Evolutionary conservation across 2,329 filamentous ascomycete species (phyloP).

Genomic region (Lecanicillium sp.): DNA sequence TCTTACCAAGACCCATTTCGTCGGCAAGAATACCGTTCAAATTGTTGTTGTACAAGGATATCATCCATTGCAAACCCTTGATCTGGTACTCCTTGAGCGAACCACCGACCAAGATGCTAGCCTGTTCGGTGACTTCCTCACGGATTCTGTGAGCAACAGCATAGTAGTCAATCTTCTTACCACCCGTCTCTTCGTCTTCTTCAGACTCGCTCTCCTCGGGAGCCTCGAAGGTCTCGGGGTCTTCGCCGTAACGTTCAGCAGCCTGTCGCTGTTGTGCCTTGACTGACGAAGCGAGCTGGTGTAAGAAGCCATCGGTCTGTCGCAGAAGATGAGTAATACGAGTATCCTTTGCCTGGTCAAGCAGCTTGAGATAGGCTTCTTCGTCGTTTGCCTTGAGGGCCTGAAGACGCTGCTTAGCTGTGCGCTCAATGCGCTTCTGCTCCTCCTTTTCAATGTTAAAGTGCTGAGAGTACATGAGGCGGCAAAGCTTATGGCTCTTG

Average conservation of each 20-base stretch:
- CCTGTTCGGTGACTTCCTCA: slow-evolving; percentile 81
- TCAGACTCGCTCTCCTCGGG: slow-evolving; percentile 58
- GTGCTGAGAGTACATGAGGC: slow-evolving; percentile 82
- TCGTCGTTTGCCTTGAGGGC: slow-evolving; percentile 98
- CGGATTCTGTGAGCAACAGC: slow-evolving; percentile 93
- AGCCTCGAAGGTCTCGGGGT: slow-evolving; percentile 33
- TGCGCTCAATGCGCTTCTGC: slow-evolving; percentile 95
- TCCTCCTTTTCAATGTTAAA: slow-evolving; percentile 98
- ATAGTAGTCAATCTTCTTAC: slow-evolving; percentile 94
- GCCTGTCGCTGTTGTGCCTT: slow-evolving; percentile 85
- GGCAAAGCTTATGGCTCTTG: slow-evolving; percentile 78
- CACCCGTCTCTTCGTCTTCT: slow-evolving; percentile 59
- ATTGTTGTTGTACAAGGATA: slow-evolving; percentile 99
- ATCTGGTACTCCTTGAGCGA: slow-evolving; percentile 94
- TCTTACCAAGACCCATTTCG: slow-evolving; percentile 99
- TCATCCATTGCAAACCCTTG: slow-evolving; percentile 99
- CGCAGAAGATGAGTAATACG: slow-evolving; percentile 96
- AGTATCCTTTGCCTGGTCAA: slow-evolving; percentile 97
- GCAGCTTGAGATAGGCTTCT: slow-evolving; percentile 94
- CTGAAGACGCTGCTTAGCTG: slow-evolving; percentile 98
- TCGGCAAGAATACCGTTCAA: slow-evolving; percentile 97
- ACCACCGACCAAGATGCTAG: slow-evolving; percentile 81
- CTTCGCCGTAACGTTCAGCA: slow-evolving; percentile 68
- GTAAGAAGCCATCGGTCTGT: slow-evolving; percentile 95
- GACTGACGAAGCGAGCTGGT: slow-evolving; percentile 89